Evolutionary conservation across 164 flowering plant species (phyloP).

Genomic region (Liquidambar formosana): DNA sequence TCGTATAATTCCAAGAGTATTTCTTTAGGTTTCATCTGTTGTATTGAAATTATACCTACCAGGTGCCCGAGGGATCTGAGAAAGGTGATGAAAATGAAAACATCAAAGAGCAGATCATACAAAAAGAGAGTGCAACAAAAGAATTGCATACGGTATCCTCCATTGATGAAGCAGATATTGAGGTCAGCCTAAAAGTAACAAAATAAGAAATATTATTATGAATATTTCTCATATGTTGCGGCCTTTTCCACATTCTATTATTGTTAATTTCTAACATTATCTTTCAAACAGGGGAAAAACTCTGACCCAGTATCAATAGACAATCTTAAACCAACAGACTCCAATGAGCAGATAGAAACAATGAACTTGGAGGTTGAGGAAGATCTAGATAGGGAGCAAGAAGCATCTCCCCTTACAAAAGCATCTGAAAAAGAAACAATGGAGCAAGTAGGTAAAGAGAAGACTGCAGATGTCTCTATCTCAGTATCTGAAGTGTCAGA

Average conservation of each 20-base stretch:
- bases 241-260: background rate
- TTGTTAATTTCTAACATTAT: background rate
- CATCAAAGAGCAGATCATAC: constrained; percentile 15
- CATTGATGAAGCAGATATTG: constrained; percentile 16
- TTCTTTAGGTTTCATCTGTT: background rate
- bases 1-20: background rate
- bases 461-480: constrained; percentile 2
- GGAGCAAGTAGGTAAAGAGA: background rate
- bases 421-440: constrained; percentile 2
- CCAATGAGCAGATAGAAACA: constrained; percentile 11
- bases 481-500: constrained; percentile 4
- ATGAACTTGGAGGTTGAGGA: constrained; percentile 5
- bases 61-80: constrained; percentile 18
- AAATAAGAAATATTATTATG: background rate
- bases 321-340: constrained; percentile 1
- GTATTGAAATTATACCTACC: constrained; percentile 4
- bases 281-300: constrained; percentile 12
- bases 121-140: constrained; percentile 8
- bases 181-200: constrained; percentile 20
- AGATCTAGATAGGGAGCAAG: constrained; percentile 2
- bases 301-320: background rate
- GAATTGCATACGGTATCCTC: constrained; percentile 2
- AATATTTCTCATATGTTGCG: background rate
- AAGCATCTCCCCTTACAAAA: constrained; percentile 7
- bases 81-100: constrained; percentile 21